Percentiles rank a stretch among this genome's conserved stretches.
Conservation (phyloP, 1,139 yeast genomes). For the Suhomyces guaymorum region DNA sequence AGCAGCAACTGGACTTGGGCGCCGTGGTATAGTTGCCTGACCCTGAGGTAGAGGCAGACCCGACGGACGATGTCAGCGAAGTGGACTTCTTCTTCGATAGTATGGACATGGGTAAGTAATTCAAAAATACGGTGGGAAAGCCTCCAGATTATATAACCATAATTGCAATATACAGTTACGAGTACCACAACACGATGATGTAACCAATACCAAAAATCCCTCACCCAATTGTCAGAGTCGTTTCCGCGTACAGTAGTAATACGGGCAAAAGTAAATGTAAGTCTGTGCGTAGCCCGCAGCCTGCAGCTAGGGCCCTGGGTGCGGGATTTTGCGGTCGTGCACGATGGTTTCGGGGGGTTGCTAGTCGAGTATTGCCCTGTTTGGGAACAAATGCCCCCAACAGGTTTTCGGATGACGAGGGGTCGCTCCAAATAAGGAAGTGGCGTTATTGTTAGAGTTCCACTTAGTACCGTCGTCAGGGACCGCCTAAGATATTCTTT, state of each 20-base stretch:
- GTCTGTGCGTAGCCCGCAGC: slow-evolving; percentile 2
- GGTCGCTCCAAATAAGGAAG: neutral
- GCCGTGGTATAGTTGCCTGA: slow-evolving; percentile 13
- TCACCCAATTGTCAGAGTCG: slow-evolving; percentile 8
- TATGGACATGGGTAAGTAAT: slow-evolving; percentile 12
- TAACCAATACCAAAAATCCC: slow-evolving; percentile 16
- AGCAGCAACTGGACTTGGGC: slow-evolving; percentile 15
- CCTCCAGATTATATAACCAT: slow-evolving; percentile 4
- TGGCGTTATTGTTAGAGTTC: too few relatives aligned
- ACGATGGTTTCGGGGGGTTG: too few relatives aligned
- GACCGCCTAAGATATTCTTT: too few relatives aligned
- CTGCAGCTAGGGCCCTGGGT: slow-evolving; percentile 1
- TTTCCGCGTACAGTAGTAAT: slow-evolving; percentile 7
- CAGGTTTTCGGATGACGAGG: neutral
- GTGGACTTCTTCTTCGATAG: slow-evolving; percentile 15
- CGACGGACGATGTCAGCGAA: slow-evolving; percentile 13
- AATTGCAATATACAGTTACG: slow-evolving; percentile 5
- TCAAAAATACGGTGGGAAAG: neutral
- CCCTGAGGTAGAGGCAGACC: slow-evolving; percentile 9
- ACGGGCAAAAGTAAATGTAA: slow-evolving; percentile 2
- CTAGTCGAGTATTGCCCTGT: neutral
- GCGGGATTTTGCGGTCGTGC: slow-evolving; percentile 1
- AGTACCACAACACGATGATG: slow-evolving; percentile 12
- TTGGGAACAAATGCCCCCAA: neutral
- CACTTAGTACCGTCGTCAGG: too few relatives aligned